These are phyloP conservation scores for Boletellus sp. DNA, from an alignment of 1,284 basidiomycete genomes.

Conservation along the genomic window DNA sequence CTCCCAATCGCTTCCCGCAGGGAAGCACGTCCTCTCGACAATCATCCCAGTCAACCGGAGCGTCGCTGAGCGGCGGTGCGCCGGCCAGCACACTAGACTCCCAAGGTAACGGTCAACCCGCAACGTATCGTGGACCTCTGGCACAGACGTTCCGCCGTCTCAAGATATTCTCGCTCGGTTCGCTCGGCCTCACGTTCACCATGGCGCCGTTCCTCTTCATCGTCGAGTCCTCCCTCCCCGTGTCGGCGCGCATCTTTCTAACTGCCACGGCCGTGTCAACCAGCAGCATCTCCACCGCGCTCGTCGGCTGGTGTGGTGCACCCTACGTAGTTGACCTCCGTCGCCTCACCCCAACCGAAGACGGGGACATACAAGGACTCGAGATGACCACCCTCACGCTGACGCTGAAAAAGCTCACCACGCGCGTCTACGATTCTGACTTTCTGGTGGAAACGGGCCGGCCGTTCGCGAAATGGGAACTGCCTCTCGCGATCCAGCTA, in stretches of 20 bases:
- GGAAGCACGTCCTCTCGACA: conserved; percentile 7
- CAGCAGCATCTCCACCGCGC: conserved; percentile 65
- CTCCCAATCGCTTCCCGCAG: too few relatives aligned
- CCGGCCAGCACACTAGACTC: conserved; percentile 8
- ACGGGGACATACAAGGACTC: conserved; percentile 48
- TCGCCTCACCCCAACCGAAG: conserved; percentile 39
- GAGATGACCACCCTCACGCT: conserved; percentile 72
- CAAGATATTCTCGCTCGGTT: conserved; percentile 81
- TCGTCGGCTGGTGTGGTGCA: conserved; percentile 70
- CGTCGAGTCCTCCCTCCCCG: conserved; percentile 71
- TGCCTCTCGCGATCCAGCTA: conserved; percentile 54
- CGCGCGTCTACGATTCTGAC: conserved; percentile 70
- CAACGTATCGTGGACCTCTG: conserved; percentile 60
- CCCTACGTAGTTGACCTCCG: conserved; percentile 51
- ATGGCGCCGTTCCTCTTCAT: conserved; percentile 80
- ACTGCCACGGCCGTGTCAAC: conserved; percentile 69
- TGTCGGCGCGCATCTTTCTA: conserved; percentile 66
- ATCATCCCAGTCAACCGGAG: conserved; percentile 11
- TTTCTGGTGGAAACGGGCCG: conserved; percentile 69
- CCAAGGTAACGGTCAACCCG: conserved; percentile 24
- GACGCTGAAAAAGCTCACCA: conserved; percentile 53
- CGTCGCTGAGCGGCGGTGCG: conserved; percentile 3
- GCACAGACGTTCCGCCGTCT: conserved; percentile 68
- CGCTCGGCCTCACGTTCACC: conserved; percentile 65
- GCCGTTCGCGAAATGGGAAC: conserved; percentile 80